Percentiles rank a stretch among this genome's conserved stretches.
phyloP scores from a whole-genome alignment of 768 basidiomycete species.

The Scleroderma citrinum region DNA sequence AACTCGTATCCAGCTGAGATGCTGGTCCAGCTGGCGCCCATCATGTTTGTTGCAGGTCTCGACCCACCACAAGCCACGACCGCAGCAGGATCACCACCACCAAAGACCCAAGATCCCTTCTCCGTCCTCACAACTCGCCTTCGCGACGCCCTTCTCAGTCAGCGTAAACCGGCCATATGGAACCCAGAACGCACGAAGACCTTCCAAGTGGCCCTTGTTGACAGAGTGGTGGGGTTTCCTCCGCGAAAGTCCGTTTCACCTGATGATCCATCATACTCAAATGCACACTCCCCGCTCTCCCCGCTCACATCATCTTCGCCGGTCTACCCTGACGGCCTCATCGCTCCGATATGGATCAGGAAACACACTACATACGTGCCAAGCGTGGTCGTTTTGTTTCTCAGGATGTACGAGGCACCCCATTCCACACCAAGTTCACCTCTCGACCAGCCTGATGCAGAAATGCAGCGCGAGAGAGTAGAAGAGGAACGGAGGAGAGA shows the following conservation, averaged over 20 bases:
- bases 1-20: slow-evolving; percentile 92
- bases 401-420: slow-evolving; percentile 71
- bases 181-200: slow-evolving; percentile 63
- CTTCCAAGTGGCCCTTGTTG: slow-evolving; percentile 83
- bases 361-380: slow-evolving; percentile 93
- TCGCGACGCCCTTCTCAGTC: slow-evolving; percentile 59
- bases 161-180: slow-evolving; percentile 65
- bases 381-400: slow-evolving; percentile 88
- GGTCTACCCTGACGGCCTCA: slow-evolving; percentile 88
- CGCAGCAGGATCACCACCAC: slow-evolving; percentile 14
- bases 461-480: slow-evolving; percentile 50
- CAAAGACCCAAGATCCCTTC: slow-evolving; percentile 54
- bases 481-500: slow-evolving; percentile 71
- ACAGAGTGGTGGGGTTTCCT: slow-evolving; percentile 79
- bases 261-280: slow-evolving; percentile 50
- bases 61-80: slow-evolving; percentile 29
- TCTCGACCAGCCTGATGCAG: slow-evolving; percentile 47
- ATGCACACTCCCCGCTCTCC: slow-evolving; percentile 86
- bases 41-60: slow-evolving; percentile 93
- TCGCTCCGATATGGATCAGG: slow-evolving; percentile 96
- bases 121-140: slow-evolving; percentile 51
- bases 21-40: slow-evolving; percentile 80
- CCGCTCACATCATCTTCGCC: slow-evolving; percentile 87
- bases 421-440: slow-evolving; percentile 42
- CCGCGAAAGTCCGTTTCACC: slow-evolving; percentile 68